Evolutionary conservation across 345 rosid species (phyloP).

Genomic region (Mallotus nudiflorus): DNA sequence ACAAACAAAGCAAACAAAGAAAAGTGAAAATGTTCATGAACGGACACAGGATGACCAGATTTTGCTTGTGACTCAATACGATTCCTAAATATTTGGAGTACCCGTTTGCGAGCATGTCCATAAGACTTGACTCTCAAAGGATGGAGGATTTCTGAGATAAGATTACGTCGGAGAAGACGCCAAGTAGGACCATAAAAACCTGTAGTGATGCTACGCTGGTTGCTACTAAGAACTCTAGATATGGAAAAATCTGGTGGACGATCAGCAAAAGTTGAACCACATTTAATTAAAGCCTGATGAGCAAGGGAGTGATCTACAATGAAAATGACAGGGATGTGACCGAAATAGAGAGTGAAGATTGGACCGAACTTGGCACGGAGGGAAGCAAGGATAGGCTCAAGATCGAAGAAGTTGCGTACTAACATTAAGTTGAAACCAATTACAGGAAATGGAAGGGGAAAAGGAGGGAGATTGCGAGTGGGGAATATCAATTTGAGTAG

Average conservation of each 20-base stretch:
- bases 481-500: conserved; percentile 2
- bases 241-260: conserved; percentile 1
- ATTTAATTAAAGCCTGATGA: conserved; percentile 18
- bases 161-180: conserved; percentile 25
- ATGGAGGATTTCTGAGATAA: conserved; percentile 25
- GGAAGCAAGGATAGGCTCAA: conserved; percentile 5
- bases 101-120: conserved; percentile 17
- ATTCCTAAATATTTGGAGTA: conserved; percentile 3
- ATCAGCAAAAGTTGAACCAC: conserved; percentile 8
- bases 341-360: conserved; percentile 6
- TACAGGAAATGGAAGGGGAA: too few relatives aligned
- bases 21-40: not conserved
- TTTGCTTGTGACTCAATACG: not conserved
- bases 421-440: not conserved
- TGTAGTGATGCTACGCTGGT: not conserved
- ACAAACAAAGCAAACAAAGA: conserved; percentile 19
- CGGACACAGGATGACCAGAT: not conserved
- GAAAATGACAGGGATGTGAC: conserved; percentile 14
- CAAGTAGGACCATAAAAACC: conserved; percentile 19
- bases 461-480: conserved; percentile 13
- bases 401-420: not conserved
- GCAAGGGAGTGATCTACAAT: conserved; percentile 24
- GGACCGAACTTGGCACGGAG: conserved; percentile 16
- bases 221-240: not conserved
- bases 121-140: conserved; percentile 17